These are phyloP conservation scores for Multifurca ochricompacta DNA, from an alignment of 768 basidiomycete genomes.

Conservation along the genomic window DNA sequence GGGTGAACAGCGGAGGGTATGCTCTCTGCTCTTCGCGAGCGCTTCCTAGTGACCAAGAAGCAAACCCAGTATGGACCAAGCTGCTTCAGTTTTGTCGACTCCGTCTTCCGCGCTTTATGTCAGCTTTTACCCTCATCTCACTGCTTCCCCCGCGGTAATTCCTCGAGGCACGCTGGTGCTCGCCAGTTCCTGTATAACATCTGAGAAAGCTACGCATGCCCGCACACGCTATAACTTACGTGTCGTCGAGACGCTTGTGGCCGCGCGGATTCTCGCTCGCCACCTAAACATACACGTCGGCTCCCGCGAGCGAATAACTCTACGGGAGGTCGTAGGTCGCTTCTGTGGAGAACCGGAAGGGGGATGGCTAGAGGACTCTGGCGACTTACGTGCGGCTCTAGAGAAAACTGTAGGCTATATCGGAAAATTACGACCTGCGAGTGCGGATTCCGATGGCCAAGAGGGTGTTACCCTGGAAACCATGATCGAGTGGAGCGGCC, in stretches of 20 bases:
- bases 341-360: constrained; percentile 39
- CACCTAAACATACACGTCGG: constrained; percentile 39
- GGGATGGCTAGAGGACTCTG: constrained; percentile 38
- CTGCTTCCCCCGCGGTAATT: constrained; percentile 59
- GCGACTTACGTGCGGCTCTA: constrained; percentile 40
- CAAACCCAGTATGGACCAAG: constrained; percentile 72
- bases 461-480: constrained; percentile 65
- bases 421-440: constrained; percentile 44
- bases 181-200: constrained; percentile 77
- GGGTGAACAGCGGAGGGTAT: constrained; percentile 76
- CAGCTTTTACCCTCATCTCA: constrained; percentile 69
- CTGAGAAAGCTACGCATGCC: constrained; percentile 72
- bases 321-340: constrained; percentile 59
- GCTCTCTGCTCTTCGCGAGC: constrained; percentile 19
- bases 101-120: constrained; percentile 69
- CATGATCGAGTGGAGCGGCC: constrained; percentile 60
- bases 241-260: constrained; percentile 84
- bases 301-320: constrained; percentile 47
- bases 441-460: constrained; percentile 32
- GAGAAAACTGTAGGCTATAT: constrained; percentile 40
- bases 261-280: constrained; percentile 64
- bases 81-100: constrained; percentile 74
- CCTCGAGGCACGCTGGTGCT: constrained; percentile 60
- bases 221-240: constrained; percentile 81
- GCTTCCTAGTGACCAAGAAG: not conserved